phyloP scores from a whole-genome alignment of 2,329 filamentous ascomycete species.

The Chalaropsis ovoidea region DNA sequence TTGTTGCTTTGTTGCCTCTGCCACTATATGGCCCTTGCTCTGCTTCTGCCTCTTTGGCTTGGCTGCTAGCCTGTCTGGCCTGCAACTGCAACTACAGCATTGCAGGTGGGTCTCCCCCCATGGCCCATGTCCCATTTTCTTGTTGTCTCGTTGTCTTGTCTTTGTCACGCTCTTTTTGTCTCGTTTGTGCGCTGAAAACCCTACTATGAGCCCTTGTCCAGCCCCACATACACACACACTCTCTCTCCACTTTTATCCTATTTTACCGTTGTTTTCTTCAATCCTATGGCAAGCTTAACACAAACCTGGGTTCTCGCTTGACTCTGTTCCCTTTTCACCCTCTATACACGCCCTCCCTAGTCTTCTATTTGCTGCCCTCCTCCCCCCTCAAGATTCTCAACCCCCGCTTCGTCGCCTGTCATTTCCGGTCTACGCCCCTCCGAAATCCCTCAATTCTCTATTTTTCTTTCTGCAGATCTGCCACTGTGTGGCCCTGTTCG shows the following conservation, averaged over 20 bases:
- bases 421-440: neutral
- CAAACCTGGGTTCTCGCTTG: constrained; percentile 8
- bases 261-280: constrained; percentile 10
- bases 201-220: neutral
- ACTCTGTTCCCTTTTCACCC: neutral
- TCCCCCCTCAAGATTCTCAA: neutral
- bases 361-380: neutral
- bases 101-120: neutral
- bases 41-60: neutral
- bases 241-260: neutral
- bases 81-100: constrained; percentile 9
- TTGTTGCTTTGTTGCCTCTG: neutral
- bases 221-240: neutral
- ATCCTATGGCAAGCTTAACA: constrained; percentile 11
- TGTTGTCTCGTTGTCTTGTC: neutral
- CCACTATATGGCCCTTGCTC: neutral
- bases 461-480: constrained; percentile 5
- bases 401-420: neutral
- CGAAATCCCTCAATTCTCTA: neutral
- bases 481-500: neutral
- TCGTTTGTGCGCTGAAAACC: neutral
- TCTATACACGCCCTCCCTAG: neutral
- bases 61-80: neutral
- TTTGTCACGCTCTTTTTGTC: constrained; percentile 3
- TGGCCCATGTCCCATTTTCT: neutral